Evolutionary conservation across 768 basidiomycete species (phyloP), one percentile per base, ranked within the genome.

Genomic region (Flagelloscypha sp.): DNA sequence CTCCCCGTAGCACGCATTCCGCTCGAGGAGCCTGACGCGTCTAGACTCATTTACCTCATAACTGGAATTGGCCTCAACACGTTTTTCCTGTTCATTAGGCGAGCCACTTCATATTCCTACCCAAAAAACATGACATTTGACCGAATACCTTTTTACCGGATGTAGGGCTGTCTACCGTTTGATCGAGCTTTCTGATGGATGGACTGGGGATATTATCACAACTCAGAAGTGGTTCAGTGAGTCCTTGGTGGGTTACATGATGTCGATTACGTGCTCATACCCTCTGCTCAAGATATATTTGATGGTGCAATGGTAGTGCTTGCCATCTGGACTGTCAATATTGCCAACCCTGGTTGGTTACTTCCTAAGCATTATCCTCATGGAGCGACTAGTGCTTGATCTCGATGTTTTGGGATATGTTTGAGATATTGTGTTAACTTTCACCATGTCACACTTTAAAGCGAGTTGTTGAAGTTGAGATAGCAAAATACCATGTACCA

Each of bases 131-230:
- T 12, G 24, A 31, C 15, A 31, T 13, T 11, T 18, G 21, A 8
- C 35, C 17, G 17, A 17, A 19, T 5, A n/a, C n/a, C n/a, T n/a
- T n/a, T n/a, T n/a, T n/a, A n/a, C n/a, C n/a, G n/a, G n/a, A n/a
- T n/a, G n/a, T 25, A 70, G 65, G 24, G 53, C 58, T 7, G 50
- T 68, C 12, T 68, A 69, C 47, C 58, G 66, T 25, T 61, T 58
- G 4, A 53, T 63, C 28, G 66, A 68, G 45, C 54, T 70, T 3
- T 31, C 52, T 5, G 61, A 62, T 27, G 61, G 66, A 5, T 68
- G 67, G 67, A 43, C 43, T 16, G 65, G 67, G 5, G 43, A 46
- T 4, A 56, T 69, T 34, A 62, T 65, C 24, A 43, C 47, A 2
- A 66, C 61, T 0, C 47, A 71, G 42, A 40, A 57, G 7, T 62